Conservation (phyloP, 257 asterid genomes). For the Eustoma russellianum region DNA sequence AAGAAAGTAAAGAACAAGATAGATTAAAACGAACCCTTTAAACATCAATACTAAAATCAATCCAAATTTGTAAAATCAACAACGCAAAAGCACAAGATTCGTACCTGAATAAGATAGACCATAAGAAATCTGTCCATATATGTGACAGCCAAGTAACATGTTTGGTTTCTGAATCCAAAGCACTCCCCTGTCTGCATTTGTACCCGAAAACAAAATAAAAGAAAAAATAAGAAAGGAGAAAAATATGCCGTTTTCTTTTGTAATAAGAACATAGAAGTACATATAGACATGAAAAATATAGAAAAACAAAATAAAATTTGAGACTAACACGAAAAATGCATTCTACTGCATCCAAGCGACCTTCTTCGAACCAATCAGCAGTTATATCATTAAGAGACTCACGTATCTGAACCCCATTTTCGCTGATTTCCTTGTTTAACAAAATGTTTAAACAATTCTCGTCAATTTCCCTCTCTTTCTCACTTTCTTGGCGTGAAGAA, state of each 20-base stretch:
- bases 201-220: too few species aligned
- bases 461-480: slow-evolving; percentile 4
- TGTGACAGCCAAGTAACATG: slow-evolving; percentile 39
- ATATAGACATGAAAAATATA: too few species aligned
- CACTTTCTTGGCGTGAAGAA: slow-evolving; percentile 13
- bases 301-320: neutral
- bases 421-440: slow-evolving; percentile 30
- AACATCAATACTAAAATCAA: too few species aligned
- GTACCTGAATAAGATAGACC: slow-evolving; percentile 34
- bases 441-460: slow-evolving; percentile 33
- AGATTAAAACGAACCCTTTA: too few species aligned
- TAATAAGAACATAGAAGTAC: too few species aligned
- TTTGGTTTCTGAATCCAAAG: slow-evolving; percentile 38
- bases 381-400: slow-evolving; percentile 2
- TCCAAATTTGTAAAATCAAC: too few species aligned
- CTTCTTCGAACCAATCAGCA: slow-evolving; percentile 23
- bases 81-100: too few species aligned
- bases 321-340: slow-evolving; percentile 30
- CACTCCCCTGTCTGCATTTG: slow-evolving; percentile 6
- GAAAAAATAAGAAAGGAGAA: too few species aligned
- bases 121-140: slow-evolving; percentile 53
- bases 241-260: too few species aligned
- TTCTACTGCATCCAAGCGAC: slow-evolving; percentile 45
- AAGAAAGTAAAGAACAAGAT: neutral
- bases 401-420: slow-evolving; percentile 11